These are phyloP conservation scores for Spathaspora sp. DNA, from an alignment of 1,139 yeast genomes.

Conservation along the genomic window DNA sequence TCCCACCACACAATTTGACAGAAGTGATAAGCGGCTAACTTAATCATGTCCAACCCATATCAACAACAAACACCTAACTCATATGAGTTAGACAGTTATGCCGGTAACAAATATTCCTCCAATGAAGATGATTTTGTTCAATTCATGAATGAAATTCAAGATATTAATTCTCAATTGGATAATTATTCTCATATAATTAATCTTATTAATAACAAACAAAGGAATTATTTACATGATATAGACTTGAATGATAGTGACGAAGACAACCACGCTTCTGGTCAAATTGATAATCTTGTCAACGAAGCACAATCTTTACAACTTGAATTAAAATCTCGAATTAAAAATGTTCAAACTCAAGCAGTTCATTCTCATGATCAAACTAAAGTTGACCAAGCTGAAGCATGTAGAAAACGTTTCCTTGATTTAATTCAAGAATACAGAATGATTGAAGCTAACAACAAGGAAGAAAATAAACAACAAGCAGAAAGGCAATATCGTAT, in stretches of 20 bases:
- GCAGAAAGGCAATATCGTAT: slow-evolving; percentile 93
- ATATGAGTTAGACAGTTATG: slow-evolving; percentile 32
- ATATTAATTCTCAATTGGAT: slow-evolving; percentile 75
- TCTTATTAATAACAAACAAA: slow-evolving; percentile 78
- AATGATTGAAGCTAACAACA: slow-evolving; percentile 81
- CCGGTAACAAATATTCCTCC: slow-evolving; percentile 17
- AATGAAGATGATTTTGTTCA: slow-evolving; percentile 62
- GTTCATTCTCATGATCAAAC: slow-evolving; percentile 72
- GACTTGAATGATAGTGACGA: slow-evolving; percentile 70
- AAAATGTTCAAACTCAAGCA: slow-evolving; percentile 64
- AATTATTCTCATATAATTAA: slow-evolving; percentile 77
- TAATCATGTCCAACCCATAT: slow-evolving; percentile 29
- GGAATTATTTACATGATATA: slow-evolving; percentile 76
- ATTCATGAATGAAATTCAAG: slow-evolving; percentile 82
- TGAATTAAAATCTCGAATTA: slow-evolving; percentile 72
- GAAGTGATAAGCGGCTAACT: background rate
- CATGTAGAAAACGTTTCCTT: slow-evolving; percentile 82
- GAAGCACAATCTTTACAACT: slow-evolving; percentile 81
- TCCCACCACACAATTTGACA: background rate
- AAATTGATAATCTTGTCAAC: slow-evolving; percentile 72
- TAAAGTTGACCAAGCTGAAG: slow-evolving; percentile 88
- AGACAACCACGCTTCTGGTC: slow-evolving; percentile 68
- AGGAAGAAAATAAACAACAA: slow-evolving; percentile 80
- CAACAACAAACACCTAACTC: slow-evolving; percentile 21
- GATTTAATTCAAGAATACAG: slow-evolving; percentile 84